Base-by-base conservation (phyloP, 768 basidiomycete species). In the Boletus eberwhitei region DNA sequence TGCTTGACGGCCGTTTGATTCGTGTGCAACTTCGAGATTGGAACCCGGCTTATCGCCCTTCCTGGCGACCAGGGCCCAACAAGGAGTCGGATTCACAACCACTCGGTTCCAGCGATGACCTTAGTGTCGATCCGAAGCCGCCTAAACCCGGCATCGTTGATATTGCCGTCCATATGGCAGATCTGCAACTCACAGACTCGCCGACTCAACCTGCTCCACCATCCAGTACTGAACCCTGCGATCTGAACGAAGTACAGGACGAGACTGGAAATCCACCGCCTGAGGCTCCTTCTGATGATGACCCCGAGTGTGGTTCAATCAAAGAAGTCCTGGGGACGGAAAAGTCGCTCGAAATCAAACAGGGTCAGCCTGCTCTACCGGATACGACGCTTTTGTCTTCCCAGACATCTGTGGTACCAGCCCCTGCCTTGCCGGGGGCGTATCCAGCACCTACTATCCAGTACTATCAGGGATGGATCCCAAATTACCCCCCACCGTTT, bases 21-120 rank as follows among this genome's bases (percentile, higher is more conserved):
- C 83, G 88, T 19, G 88, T 92, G 35, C 87, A 90, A 59, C 72
- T 90, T 36, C 79, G 88, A 40, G 87, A 89, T 58, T 80, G 79
- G 63, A 82, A 87, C 57, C 81, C 82, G 32, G 71, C 74, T n/a
- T 79, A 79, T 43, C 75, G 76, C 19, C 70, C 69, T 29, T 59
- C 73, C 63, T 57, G 73, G 71, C 37, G 75, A 77, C 56, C 54
- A 35, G 63, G 63, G 14, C 50, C 58, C 9, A 77, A 73, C 34
- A 79, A 79, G 17, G 77, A 77, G n/a, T 69, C 61, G 14, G 64
- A 62, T 48, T 63, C 63, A 22, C 75, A 70, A 35, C 48, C 56
- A 19, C 53, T 38, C 6, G 22, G 51, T 43, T 35, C 40, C 12
- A 43, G 37, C 31, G 58, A 64, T 45, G 59, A 53, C 32, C 38